Evolutionary conservation across 441 rosid genomes (phyloP), one percentile per base, ranked within the genome.

Genomic region (Gossypium schwendimanii): DNA sequence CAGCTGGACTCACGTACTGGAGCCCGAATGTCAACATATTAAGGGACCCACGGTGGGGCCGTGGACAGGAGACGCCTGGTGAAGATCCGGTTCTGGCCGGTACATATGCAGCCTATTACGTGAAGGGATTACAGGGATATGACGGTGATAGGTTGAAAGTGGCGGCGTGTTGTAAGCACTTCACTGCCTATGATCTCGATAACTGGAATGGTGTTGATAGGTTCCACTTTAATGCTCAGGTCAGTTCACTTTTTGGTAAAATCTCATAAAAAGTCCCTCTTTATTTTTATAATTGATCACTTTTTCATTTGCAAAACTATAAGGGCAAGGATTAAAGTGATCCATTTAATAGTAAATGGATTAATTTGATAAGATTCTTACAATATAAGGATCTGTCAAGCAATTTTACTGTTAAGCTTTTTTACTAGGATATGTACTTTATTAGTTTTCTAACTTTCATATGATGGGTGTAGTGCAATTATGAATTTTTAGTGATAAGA

Each of bases 1-100:
- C 53, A 77, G 97, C 88, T 3, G 99, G 99, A 76, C 86, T 95
- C 41, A 93, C 99, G 0, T 95, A 84, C 20, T 95, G 98, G 99
- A 91, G 97, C 82, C 99, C 99, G 20, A 95, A 92, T 45, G 97
- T 95, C 45, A 95, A 93, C 76, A 83, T 95, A 7, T 83, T 93
- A 11, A 80, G 99, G 36, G 99, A 95, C 78, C 99, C 99, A n/a
- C 80, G 99, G 45, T 93, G 99, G 99, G 99, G 99, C 45, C 88
- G 98, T 6, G 94, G 94, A 36, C 99, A 91, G 77, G 99, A 95
- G 75, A 91, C 99, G 26, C 97, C 98, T 65, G 97, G 99, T 14
- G 99, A 95, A 73, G 99, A 95, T 39, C 99, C 99, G 0, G 84
- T 91, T 0, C 12, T 93, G 11, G 90, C 84, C 6, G 96, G 95